Evolutionary conservation across 73 alveolate genomes (phyloP).

Genomic region (Durusdinium trenchii): DNA sequence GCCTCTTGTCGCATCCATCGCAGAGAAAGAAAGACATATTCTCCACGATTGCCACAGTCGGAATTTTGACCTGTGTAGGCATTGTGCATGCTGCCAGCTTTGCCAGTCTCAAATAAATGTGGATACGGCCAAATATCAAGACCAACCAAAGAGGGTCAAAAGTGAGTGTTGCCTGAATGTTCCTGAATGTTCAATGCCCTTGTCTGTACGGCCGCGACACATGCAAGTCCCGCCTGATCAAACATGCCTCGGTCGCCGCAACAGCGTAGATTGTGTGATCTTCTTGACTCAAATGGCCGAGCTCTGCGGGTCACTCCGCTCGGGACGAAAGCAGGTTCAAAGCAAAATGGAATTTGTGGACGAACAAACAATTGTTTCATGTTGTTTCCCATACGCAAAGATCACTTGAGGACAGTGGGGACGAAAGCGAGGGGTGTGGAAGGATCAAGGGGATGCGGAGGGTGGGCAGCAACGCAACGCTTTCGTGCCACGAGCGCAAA

Average conservation of each 20-base stretch:
- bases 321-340: too few species aligned
- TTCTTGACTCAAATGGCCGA: too few species aligned
- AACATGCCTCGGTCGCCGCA: constrained; percentile 51
- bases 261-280: too few species aligned
- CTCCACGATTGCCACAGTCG: constrained; percentile 87
- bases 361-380: too few species aligned
- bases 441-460: too few species aligned
- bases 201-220: background rate
- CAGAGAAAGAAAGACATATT: constrained; percentile 91
- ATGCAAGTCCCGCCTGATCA: constrained; percentile 13
- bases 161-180: background rate
- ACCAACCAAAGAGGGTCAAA: background rate
- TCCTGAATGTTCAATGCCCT: background rate
- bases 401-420: too few species aligned
- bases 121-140: background rate
- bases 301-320: too few species aligned
- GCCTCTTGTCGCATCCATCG: constrained; percentile 48
- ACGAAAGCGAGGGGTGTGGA: too few species aligned
- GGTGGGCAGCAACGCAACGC: too few species aligned
- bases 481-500: too few species aligned
- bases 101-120: background rate
- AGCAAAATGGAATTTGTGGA: too few species aligned
- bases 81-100: background rate
- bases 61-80: constrained; percentile 73
- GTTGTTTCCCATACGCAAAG: too few species aligned